These are phyloP conservation scores for Trypanosoma theileri DNA, from an alignment of 208 protist species.

Conservation along the genomic window DNA sequence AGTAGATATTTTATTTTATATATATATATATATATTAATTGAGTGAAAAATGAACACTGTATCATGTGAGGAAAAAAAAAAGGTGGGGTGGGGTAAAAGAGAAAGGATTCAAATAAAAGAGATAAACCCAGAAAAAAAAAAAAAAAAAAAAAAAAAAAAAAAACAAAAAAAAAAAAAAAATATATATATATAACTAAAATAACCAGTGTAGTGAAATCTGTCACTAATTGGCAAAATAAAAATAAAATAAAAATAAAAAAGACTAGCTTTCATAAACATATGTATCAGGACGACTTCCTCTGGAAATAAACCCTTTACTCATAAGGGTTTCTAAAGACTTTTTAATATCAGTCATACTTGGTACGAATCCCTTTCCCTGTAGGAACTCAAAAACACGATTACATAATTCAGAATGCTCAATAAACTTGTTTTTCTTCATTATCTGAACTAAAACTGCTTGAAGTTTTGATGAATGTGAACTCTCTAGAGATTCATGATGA, in stretches of 20 bases:
- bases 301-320: constrained; percentile 61
- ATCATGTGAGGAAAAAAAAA: neutral
- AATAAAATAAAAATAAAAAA: no score
- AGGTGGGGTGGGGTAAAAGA: neutral
- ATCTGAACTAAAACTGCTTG: constrained; percentile 69
- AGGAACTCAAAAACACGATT: constrained; percentile 32
- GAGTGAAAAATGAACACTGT: neutral
- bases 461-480: constrained; percentile 38
- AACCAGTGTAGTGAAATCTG: no score
- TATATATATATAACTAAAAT: no score
- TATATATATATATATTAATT: neutral
- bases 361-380: constrained; percentile 29
- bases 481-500: constrained; percentile 22
- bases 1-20: neutral
- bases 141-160: constrained; percentile 4
- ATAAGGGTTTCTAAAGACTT: constrained; percentile 56
- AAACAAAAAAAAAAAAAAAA: neutral
- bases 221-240: no score
- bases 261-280: constrained; percentile 34
- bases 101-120: neutral
- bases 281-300: constrained; percentile 29
- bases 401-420: constrained; percentile 58
- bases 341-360: constrained; percentile 60
- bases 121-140: neutral
- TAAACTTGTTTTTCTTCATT: constrained; percentile 59